Conservation (phyloP, 1,139 yeast genomes). For the Blastobotrys elegans region DNA sequence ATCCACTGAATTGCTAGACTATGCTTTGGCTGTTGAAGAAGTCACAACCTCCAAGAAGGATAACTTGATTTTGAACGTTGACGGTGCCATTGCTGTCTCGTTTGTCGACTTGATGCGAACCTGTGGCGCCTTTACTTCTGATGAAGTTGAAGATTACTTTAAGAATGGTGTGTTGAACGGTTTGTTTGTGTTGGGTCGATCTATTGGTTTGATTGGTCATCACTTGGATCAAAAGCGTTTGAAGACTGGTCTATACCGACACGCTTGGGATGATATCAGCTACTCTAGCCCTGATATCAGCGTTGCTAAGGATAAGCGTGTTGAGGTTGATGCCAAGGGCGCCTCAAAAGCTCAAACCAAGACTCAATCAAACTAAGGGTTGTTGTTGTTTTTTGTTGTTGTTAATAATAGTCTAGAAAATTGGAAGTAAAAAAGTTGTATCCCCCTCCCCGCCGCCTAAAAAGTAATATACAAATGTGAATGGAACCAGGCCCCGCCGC, state of each 20-base stretch:
- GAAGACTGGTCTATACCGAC: constrained; percentile 44
- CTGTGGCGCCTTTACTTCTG: constrained; percentile 42
- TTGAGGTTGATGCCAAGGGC: constrained; percentile 35
- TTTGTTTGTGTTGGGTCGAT: constrained; percentile 43
- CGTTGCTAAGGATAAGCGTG: constrained; percentile 37
- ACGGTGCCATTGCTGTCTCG: constrained; percentile 44
- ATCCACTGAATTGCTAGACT: constrained; percentile 39
- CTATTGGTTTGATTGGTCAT: constrained; percentile 45
- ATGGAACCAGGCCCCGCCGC: too few relatives aligned
- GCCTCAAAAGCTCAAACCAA: constrained; percentile 31
- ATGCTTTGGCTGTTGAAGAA: constrained; percentile 46
- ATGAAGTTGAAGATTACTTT: constrained; percentile 43
- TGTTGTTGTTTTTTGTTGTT: too few relatives aligned
- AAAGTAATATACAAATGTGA: too few relatives aligned
- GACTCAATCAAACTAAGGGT: not conserved
- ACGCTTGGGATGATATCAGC: constrained; percentile 47
- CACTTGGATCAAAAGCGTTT: constrained; percentile 45
- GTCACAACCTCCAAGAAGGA: constrained; percentile 47
- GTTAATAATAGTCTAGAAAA: not conserved
- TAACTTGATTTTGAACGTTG: constrained; percentile 43
- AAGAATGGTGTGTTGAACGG: constrained; percentile 45
- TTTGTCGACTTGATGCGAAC: constrained; percentile 43
- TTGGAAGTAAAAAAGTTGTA: too few relatives aligned
- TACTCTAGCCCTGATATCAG: constrained; percentile 27
- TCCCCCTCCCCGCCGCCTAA: too few relatives aligned